phyloP scores from a whole-genome alignment of 805 yeast genomes.

The Isabelozyma heimii region DNA sequence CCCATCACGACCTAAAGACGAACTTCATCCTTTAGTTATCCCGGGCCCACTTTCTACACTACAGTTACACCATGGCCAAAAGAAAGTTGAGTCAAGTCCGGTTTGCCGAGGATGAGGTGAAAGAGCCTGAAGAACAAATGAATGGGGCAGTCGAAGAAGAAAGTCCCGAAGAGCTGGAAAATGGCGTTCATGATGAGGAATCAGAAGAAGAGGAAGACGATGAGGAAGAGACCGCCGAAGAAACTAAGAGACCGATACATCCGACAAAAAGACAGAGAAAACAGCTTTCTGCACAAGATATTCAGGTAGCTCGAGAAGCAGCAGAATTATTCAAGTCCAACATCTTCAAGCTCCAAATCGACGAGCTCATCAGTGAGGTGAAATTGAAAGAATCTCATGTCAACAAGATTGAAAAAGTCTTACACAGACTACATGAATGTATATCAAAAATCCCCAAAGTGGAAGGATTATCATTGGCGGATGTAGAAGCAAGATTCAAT shows the following conservation, averaged over 20 bases:
- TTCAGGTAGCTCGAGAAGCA: slow-evolving; percentile 89
- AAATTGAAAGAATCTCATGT: slow-evolving; percentile 69
- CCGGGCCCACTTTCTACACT: neutral
- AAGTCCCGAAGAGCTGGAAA: slow-evolving; percentile 22
- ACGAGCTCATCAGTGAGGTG: slow-evolving; percentile 81
- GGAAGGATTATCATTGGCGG: slow-evolving; percentile 49
- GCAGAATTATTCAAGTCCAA: slow-evolving; percentile 93
- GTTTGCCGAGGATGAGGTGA: slow-evolving; percentile 4
- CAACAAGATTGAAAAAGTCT: slow-evolving; percentile 64
- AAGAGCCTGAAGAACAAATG: slow-evolving; percentile 3
- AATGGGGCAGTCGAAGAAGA: slow-evolving; percentile 17
- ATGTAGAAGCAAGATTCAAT: slow-evolving; percentile 55
- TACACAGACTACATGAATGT: slow-evolving; percentile 69
- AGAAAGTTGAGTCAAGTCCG: slow-evolving; percentile 17
- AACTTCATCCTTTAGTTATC: neutral
- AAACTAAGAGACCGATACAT: slow-evolving; percentile 1
- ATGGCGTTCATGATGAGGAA: slow-evolving; percentile 12
- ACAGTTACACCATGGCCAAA: slow-evolving; percentile 18
- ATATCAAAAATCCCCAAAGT: slow-evolving; percentile 64
- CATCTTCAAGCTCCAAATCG: slow-evolving; percentile 92
- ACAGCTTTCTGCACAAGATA: slow-evolving; percentile 69
- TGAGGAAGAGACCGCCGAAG: neutral
- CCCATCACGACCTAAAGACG: neutral
- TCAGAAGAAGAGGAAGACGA: slow-evolving; percentile 8
- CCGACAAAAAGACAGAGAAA: slow-evolving; percentile 35